Conservation (phyloP, 257 asterid genomes). For the Salvia miltiorrhiza region DNA sequence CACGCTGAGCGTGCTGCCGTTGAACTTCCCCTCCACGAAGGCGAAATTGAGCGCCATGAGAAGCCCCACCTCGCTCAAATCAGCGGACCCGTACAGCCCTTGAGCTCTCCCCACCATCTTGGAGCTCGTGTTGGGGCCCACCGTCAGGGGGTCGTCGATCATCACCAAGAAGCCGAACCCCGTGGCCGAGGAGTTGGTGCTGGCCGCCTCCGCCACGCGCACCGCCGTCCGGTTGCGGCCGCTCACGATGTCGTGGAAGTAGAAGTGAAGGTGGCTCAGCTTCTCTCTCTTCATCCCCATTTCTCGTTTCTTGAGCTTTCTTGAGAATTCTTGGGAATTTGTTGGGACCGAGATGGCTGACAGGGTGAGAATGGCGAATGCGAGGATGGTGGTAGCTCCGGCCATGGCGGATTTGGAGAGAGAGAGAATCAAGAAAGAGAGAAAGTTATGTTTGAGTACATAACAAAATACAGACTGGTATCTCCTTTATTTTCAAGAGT, state of each 20-base stretch:
- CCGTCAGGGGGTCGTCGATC: conserved; percentile 44
- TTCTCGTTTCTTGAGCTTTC: conserved; percentile 4
- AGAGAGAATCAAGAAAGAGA: neutral
- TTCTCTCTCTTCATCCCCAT: conserved; percentile 31
- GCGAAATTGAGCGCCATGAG: conserved; percentile 38
- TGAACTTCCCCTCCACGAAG: conserved; percentile 38
- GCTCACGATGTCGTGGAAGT: conserved; percentile 47
- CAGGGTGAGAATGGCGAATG: conserved; percentile 11
- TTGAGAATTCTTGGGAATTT: conserved; percentile 16
- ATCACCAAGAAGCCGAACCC: conserved; percentile 34
- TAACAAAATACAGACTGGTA: no score
- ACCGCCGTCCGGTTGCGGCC: conserved; percentile 35
- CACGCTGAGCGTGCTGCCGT: conserved; percentile 45
- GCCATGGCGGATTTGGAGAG: conserved; percentile 23
- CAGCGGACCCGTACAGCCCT: conserved; percentile 42
- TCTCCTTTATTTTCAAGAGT: no score
- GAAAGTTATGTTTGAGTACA: no score
- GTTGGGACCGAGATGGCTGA: neutral
- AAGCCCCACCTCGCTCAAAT: conserved; percentile 22
- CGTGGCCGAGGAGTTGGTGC: conserved; percentile 36
- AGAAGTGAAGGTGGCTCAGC: conserved; percentile 47
- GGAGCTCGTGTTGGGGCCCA: conserved; percentile 28
- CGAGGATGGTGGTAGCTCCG: neutral
- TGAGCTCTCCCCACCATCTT: conserved; percentile 41
- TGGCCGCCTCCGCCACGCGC: conserved; percentile 27